Conservation (phyloP, 441 rosid genomes). For the Eruca vesicaria region DNA sequence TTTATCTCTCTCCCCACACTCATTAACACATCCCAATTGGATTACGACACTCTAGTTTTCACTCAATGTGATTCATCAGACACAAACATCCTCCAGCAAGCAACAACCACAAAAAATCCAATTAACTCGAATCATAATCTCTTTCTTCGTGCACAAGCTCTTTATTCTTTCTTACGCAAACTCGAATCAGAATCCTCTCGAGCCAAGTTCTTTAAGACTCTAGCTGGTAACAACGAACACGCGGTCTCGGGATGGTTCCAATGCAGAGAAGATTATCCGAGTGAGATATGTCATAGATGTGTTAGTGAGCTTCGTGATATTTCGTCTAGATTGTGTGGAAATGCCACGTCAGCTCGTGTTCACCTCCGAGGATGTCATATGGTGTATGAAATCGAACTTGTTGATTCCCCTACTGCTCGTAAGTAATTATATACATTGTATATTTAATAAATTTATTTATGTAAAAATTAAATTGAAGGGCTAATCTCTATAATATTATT, state of each 20-base stretch:
- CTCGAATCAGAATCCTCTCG: constrained; percentile 45
- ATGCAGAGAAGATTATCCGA: constrained; percentile 56
- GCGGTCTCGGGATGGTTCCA: constrained; percentile 70
- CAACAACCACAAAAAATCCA: neutral
- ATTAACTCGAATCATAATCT: constrained; percentile 9
- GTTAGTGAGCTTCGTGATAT: constrained; percentile 42
- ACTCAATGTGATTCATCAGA: constrained; percentile 42
- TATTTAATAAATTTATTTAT: too few species aligned
- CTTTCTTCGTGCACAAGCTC: constrained; percentile 36
- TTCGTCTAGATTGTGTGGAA: constrained; percentile 40
- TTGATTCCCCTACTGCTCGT: constrained; percentile 2
- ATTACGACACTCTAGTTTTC: constrained; percentile 50
- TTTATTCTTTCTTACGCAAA: constrained; percentile 44
- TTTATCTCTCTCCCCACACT: constrained; percentile 18
- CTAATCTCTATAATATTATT: too few species aligned
- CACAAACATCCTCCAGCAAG: constrained; percentile 22
- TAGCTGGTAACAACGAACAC: constrained; percentile 37
- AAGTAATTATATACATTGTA: neutral
- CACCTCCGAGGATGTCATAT: constrained; percentile 75
- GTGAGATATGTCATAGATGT: constrained; percentile 51
- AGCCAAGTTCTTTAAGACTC: constrained; percentile 55
- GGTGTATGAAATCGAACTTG: constrained; percentile 45
- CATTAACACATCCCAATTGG: constrained; percentile 23
- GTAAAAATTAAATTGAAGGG: too few species aligned
- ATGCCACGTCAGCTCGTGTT: constrained; percentile 54